Percentiles rank a stretch among this genome's conserved stretches.
phyloP scores from a whole-genome alignment of 768 basidiomycete species.

The Boletus rex-veris region DNA sequence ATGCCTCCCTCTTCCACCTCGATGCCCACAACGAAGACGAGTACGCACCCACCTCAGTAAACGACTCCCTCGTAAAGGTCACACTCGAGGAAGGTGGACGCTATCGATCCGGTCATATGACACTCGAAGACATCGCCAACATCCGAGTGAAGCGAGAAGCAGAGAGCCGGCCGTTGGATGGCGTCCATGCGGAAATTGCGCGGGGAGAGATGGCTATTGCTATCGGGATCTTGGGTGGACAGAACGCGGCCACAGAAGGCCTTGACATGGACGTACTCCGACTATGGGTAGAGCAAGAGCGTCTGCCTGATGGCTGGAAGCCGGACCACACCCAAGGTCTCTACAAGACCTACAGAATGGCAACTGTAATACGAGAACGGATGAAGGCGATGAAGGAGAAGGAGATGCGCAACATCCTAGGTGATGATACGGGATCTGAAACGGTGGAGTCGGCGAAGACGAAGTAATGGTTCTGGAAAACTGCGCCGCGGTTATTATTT shows the following conservation, averaged over 20 bases:
- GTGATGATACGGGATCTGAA: constrained; percentile 2
- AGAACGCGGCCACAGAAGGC: constrained; percentile 37
- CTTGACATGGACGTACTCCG: constrained; percentile 45
- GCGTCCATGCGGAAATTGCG: constrained; percentile 55
- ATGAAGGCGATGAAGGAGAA: constrained; percentile 23
- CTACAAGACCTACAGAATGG: constrained; percentile 29
- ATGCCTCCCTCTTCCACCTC: constrained; percentile 56
- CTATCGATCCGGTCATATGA: constrained; percentile 29
- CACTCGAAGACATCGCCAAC: constrained; percentile 40
- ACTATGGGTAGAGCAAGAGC: constrained; percentile 50
- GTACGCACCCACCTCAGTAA: constrained; percentile 44
- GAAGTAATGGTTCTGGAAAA: constrained; percentile 6
- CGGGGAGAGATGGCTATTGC: constrained; percentile 68
- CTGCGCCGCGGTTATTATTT: neutral
- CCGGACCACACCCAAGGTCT: constrained; percentile 31
- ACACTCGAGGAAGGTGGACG: constrained; percentile 34
- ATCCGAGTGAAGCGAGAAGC: constrained; percentile 52
- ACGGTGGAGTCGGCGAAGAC: constrained; percentile 10
- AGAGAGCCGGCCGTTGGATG: constrained; percentile 39
- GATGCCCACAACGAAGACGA: constrained; percentile 39
- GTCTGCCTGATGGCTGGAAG: constrained; percentile 42
- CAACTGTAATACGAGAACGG: constrained; percentile 25
- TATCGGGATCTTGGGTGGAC: constrained; percentile 44
- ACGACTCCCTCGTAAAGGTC: constrained; percentile 36
- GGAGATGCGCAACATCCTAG: constrained; percentile 18